Base-by-base conservation (phyloP, 2,329 filamentous ascomycete species). In the Spiromastix sp. region DNA sequence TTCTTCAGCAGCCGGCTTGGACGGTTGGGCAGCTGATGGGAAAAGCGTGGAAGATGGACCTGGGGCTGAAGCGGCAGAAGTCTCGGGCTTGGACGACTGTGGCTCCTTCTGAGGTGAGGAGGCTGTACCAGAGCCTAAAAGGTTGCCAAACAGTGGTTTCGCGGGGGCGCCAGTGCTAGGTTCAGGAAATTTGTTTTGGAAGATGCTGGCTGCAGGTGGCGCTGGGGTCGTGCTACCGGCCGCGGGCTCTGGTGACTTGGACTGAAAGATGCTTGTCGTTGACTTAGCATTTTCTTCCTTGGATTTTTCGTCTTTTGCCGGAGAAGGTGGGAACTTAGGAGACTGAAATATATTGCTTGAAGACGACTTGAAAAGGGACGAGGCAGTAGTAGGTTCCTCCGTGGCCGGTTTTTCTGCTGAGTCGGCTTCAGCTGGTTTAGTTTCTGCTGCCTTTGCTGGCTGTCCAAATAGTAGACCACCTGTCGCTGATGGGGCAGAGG, bases 71-170 rank as follows among this genome's bases (percentile, higher is more conserved):
- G 44, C 46, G 4, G 49, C 44, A n/a, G 49, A 44, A 16, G 50
- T 49, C 7, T 11, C 17, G 5, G 33, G 21, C 9, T 4, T 15
- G 11, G 32, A 24, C 9, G 32, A 26, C 8, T 46, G 43, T 3
- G 44, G 32, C 9, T 42, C 39, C 30, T 45, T 46, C 3, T 50
- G 48, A 15, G 45, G 43, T 2, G 48, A 52, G 13, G 54, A 53
- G 7, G 53, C 47, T 32, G 44, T 47, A 12, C 51, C 52, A 27
- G 55, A 56, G n/a, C n/a, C n/a, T n/a, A n/a, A 7, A 55, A 50
- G 37, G 37, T 53, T 8, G 52, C 51, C 7, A 12, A 19, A 15
- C 10, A 22, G 10, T 2, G 30, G 29, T 29, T 16, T 5, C 7
- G 29, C 13, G 12, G 21, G 19, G n/a, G 3, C 20, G 26, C 31